phyloP scores from a whole-genome alignment of 2,329 filamentous ascomycete species.

The Aureobasidium uvarum region DNA sequence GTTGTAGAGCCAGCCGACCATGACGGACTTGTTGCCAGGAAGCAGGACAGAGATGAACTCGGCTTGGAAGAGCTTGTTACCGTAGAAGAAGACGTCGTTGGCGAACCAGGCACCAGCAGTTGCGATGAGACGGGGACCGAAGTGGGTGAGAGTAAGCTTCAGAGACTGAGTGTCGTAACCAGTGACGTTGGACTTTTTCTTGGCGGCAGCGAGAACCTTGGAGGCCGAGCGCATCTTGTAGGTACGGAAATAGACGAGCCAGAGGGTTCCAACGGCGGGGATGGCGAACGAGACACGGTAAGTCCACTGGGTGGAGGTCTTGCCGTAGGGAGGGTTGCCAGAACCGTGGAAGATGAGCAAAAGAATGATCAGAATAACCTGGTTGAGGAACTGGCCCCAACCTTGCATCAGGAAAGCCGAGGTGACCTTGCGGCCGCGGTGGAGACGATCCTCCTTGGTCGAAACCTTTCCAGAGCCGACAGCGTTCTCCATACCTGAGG shows the following conservation, averaged over 20 bases:
- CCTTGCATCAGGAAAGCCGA: constrained; percentile 98
- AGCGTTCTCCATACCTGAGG: constrained; percentile 89
- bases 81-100: constrained; percentile 99
- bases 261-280: constrained; percentile 84
- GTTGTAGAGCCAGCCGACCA: constrained; percentile 90
- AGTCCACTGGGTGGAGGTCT: constrained; percentile 77
- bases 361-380: constrained; percentile 80
- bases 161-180: constrained; percentile 90
- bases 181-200: constrained; percentile 82
- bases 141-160: constrained; percentile 73
- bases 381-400: constrained; percentile 96
- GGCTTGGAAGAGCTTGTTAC: constrained; percentile 95
- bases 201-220: constrained; percentile 75
- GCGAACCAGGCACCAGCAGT: constrained; percentile 90
- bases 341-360: constrained; percentile 84
- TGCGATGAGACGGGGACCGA: constrained; percentile 80
- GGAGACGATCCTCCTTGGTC: constrained; percentile 86
- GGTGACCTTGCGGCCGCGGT: constrained; percentile 93
- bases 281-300: constrained; percentile 92
- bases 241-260: constrained; percentile 93
- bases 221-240: constrained; percentile 91
- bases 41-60: constrained; percentile 85
- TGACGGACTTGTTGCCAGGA: constrained; percentile 65
- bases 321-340: constrained; percentile 73
- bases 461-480: constrained; percentile 83